Base-by-base conservation (phyloP, 2,329 filamentous ascomycete species). In the Dothiorella sarmentorum region DNA sequence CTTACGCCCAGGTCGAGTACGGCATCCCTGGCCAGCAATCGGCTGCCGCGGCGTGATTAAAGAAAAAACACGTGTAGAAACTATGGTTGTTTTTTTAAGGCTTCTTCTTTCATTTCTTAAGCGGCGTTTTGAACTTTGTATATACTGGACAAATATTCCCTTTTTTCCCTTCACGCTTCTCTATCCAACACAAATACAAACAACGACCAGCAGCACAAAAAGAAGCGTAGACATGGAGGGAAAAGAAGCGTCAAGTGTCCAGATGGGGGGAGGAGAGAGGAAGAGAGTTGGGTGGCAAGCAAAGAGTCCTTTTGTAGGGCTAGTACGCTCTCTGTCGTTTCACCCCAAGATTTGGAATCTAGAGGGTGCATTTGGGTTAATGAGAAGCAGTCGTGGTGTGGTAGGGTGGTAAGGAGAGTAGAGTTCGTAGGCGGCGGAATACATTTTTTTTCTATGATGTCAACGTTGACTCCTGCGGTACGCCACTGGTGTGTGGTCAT, bases 1-100 rank as follows among this genome's bases (percentile, higher is more conserved):
- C 71, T 27, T 58, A 75, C 49, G 66, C 75, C 38, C 75, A 77
- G 64, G 71, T 76, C 13, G 66, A 63, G 2, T 78, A 78, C 60
- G 76, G 76, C 20, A 69, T 70, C 27, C 60, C 62, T 33, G 59
- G 38, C 40, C 51, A 47, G 24, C 45, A 49, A 22, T 37, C 45
- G 22, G 62, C 60, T 27, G 58, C 57, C 4, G 55, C 60, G 42
- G 60, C 62, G 51, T 59, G 55, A 42, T 15, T 27, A 33, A 29
- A 29, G n/a, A 24, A 24, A 47, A 18, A 42, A 47, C 7, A 13
- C 17, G 27, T 24, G 55, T 47, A 40, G 55, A 47, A 47, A 17
- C 33, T 22, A 31, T 26, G 42, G 33, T 20, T 20, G 38, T 31
- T 43, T 31, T 43, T 58, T 56, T 22, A 24, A 10, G 51, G 24